phyloP scores from a whole-genome alignment of 352 stramenopile genomes.

The Phytophthora constricta region DNA sequence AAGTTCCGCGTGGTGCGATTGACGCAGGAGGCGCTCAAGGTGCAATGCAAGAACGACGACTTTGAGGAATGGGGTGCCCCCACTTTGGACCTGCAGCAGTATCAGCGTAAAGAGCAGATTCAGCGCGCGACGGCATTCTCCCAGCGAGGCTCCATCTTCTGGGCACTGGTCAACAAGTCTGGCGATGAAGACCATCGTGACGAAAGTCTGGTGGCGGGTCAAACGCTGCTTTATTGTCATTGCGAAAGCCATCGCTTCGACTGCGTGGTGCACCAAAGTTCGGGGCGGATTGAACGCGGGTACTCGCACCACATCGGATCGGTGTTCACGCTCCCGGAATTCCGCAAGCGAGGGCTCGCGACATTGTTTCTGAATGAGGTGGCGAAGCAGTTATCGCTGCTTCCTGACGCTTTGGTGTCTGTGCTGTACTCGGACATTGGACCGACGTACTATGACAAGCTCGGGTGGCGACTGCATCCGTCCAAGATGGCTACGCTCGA shows the following conservation, averaged over 20 bases:
- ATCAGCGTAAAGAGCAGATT: conserved; percentile 54
- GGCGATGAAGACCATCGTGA: conserved; percentile 31
- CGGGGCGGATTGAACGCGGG: conserved; percentile 46
- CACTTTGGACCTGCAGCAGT: conserved; percentile 47
- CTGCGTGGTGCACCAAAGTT: conserved; percentile 40
- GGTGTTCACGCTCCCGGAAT: conserved; percentile 64
- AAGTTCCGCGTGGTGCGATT: conserved; percentile 54
- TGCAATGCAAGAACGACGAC: conserved; percentile 56
- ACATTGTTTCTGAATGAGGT: conserved; percentile 54
- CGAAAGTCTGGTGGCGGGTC: conserved; percentile 14
- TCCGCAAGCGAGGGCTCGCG: conserved; percentile 56
- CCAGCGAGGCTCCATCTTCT: conserved; percentile 64
- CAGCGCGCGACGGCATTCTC: conserved; percentile 63
- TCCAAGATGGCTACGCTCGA: conserved; percentile 52
- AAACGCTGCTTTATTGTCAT: conserved; percentile 49
- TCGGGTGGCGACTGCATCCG: conserved; percentile 62
- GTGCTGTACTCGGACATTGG: conserved; percentile 77
- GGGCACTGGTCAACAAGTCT: conserved; percentile 55
- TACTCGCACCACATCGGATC: conserved; percentile 70
- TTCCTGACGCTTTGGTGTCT: conserved; percentile 45
- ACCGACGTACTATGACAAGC: conserved; percentile 63
- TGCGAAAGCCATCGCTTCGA: conserved; percentile 72
- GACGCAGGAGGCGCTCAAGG: conserved; percentile 45
- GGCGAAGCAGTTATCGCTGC: conserved; percentile 33
- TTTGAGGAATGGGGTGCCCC: conserved; percentile 51